Evolutionary conservation across 2,329 filamentous ascomycete genomes (phyloP).

Genomic region (Teratosphaeria viscida): DNA sequence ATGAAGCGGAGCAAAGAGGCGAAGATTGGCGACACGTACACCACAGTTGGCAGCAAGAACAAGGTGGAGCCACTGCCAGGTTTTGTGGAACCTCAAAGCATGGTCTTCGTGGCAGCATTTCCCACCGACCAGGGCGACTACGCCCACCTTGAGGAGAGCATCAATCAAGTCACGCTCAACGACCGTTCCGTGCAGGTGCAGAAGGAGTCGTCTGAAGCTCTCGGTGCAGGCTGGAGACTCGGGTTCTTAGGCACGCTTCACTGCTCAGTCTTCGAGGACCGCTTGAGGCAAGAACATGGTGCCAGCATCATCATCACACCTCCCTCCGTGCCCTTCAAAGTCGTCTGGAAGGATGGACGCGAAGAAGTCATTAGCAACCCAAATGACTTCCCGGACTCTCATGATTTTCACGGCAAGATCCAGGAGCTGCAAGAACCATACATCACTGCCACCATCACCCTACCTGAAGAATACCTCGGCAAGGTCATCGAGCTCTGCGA

Average conservation of each 20-base stretch:
- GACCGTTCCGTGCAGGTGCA: conserved; percentile 88
- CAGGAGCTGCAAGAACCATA: conserved; percentile 60
- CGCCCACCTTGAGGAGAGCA: conserved; percentile 79
- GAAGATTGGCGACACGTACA: conserved; percentile 92
- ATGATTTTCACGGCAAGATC: conserved; percentile 44
- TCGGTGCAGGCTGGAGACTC: conserved; percentile 87
- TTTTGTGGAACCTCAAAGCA: conserved; percentile 94
- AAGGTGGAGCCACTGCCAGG: conserved; percentile 73
- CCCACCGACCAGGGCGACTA: conserved; percentile 87
- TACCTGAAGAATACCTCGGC: conserved; percentile 89
- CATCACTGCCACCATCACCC: conserved; percentile 73
- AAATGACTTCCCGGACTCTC: conserved; percentile 72
- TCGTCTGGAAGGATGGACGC: conserved; percentile 66
- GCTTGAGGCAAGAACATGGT: conserved; percentile 85
- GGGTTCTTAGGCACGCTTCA: conserved; percentile 95
- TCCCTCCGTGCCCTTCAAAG: conserved; percentile 84
- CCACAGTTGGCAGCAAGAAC: conserved; percentile 65
- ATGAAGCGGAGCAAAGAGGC: conserved; percentile 97
- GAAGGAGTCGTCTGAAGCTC: conserved; percentile 87
- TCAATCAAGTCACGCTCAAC: conserved; percentile 85
- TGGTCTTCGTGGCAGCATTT: conserved; percentile 97
- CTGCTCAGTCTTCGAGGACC: conserved; percentile 98
- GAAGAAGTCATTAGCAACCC: conserved; percentile 77
- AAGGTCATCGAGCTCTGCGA: conserved; percentile 94
- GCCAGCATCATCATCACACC: conserved; percentile 94